Evolutionary conservation across 2,329 filamentous ascomycete genomes (phyloP).

Genomic region (Sclerotinia minor): DNA sequence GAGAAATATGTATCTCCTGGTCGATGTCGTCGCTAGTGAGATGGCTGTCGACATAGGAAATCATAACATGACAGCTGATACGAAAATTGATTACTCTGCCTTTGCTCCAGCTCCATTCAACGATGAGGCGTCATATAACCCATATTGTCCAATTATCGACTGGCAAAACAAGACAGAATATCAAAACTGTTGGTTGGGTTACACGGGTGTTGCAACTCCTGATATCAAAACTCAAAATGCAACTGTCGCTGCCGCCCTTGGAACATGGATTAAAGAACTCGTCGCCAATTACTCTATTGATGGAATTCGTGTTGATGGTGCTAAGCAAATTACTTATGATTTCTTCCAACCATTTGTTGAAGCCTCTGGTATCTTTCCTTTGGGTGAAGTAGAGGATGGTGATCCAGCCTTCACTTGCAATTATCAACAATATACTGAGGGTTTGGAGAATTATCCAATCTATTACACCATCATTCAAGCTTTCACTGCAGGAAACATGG

Average conservation of each 20-base stretch:
- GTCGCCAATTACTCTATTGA: conserved; percentile 48
- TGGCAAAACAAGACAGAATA: conserved; percentile 42
- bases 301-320: conserved; percentile 51
- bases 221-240: conserved; percentile 47
- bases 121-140: conserved; percentile 26
- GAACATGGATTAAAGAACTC: conserved; percentile 44
- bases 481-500: conserved; percentile 24
- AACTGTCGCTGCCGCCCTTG: conserved; percentile 43
- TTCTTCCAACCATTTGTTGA: conserved; percentile 57
- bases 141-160: conserved; percentile 39
- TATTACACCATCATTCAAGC: conserved; percentile 33
- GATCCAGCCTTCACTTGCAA: conserved; percentile 48
- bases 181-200: conserved; percentile 29
- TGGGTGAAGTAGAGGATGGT: conserved; percentile 62
- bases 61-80: conserved; percentile 22
- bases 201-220: conserved; percentile 48
- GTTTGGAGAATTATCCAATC: conserved; percentile 28
- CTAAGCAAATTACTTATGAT: conserved; percentile 47
- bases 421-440: conserved; percentile 29
- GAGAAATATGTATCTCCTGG: conserved; percentile 53
- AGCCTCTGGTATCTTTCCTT: conserved; percentile 56
- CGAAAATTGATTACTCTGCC: conserved; percentile 29
- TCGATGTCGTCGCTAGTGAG: conserved; percentile 54
- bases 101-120: conserved; percentile 30
- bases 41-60: conserved; percentile 39